A percentile compares a stretch with the other conserved stretches of the same genome.
phyloP scores from a whole-genome alignment of 768 basidiomycete species.

The Tephrocybe sp. region DNA sequence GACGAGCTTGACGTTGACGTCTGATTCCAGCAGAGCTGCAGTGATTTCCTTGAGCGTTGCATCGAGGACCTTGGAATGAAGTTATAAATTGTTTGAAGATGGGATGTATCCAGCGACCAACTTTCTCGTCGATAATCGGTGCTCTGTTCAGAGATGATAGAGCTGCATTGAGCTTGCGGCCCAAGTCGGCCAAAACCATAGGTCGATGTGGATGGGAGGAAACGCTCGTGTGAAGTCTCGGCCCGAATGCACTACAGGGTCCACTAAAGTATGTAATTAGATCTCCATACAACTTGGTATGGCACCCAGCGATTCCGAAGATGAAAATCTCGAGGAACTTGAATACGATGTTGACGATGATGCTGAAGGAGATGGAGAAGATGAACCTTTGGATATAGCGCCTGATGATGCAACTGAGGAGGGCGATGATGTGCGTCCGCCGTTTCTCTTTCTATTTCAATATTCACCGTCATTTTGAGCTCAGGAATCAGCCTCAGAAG shows the following conservation, averaged over 20 bases:
- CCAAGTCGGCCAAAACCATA: constrained; percentile 98
- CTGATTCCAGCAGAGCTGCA: constrained; percentile 89
- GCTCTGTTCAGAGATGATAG: constrained; percentile 85
- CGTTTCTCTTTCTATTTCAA: too few relatives aligned
- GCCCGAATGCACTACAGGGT: too few relatives aligned
- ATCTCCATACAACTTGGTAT: constrained; percentile 25
- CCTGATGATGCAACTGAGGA: constrained; percentile 63
- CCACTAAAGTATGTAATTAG: too few relatives aligned
- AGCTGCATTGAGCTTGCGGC: constrained; percentile 90
- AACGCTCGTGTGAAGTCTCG: constrained; percentile 21
- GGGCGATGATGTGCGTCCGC: constrained; percentile 63
- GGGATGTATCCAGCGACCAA: constrained; percentile 27
- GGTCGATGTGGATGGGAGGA: constrained; percentile 22
- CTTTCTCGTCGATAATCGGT: constrained; percentile 90
- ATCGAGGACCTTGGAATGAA: constrained; percentile 74
- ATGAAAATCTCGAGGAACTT: constrained; percentile 57
- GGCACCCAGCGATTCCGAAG: constrained; percentile 61
- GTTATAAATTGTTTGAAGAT: constrained; percentile 7
- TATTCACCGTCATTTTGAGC: too few relatives aligned
- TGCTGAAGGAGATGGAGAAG: constrained; percentile 50
- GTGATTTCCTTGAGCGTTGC: constrained; percentile 93
- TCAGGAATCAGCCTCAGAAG: constrained; percentile 59
- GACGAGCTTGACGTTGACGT: constrained; percentile 98
- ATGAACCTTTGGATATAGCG: constrained; percentile 39
- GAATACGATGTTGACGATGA: constrained; percentile 54